phyloP scores from a whole-genome alignment of 805 yeast genomes.

The Spathaspora gorwiae region DNA sequence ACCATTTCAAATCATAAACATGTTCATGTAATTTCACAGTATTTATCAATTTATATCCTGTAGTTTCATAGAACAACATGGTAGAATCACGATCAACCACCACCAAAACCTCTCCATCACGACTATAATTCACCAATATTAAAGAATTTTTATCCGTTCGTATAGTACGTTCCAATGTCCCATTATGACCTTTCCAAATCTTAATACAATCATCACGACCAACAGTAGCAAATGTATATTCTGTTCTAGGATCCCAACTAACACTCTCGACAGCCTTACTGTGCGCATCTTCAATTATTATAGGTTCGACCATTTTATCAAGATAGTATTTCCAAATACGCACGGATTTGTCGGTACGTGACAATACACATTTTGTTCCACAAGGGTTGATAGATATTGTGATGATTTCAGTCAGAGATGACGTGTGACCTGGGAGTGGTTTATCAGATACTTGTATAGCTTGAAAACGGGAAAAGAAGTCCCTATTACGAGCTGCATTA shows the following conservation, averaged over 20 bases:
- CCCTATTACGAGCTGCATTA: slow-evolving; percentile 5
- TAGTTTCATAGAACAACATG: slow-evolving; percentile 28
- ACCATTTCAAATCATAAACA: slow-evolving; percentile 43
- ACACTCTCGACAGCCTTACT: slow-evolving; percentile 34
- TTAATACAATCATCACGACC: slow-evolving; percentile 45
- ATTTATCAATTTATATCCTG: slow-evolving; percentile 24
- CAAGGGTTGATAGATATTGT: slow-evolving; percentile 35
- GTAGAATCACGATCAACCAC: slow-evolving; percentile 39
- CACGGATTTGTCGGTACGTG: slow-evolving; percentile 41
- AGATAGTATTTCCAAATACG: slow-evolving; percentile 34
- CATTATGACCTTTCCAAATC: slow-evolving; percentile 42
- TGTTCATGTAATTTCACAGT: slow-evolving; percentile 20
- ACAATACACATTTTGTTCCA: slow-evolving; percentile 39
- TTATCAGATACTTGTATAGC: slow-evolving; percentile 12
- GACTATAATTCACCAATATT: slow-evolving; percentile 33
- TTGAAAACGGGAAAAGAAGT: slow-evolving; percentile 19
- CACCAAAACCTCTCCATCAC: slow-evolving; percentile 44
- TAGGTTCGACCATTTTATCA: slow-evolving; percentile 31
- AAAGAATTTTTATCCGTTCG: slow-evolving; percentile 14
- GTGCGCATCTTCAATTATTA: slow-evolving; percentile 39
- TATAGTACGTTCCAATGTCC: slow-evolving; percentile 27
- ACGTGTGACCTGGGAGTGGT: slow-evolving; percentile 12
- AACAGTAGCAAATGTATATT: slow-evolving; percentile 44
- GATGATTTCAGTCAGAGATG: slow-evolving; percentile 27
- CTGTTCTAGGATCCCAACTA: slow-evolving; percentile 47